These are phyloP conservation scores for Phialophora macrospora DNA, from an alignment of 2,329 filamentous ascomycete species.

Conservation along the genomic window DNA sequence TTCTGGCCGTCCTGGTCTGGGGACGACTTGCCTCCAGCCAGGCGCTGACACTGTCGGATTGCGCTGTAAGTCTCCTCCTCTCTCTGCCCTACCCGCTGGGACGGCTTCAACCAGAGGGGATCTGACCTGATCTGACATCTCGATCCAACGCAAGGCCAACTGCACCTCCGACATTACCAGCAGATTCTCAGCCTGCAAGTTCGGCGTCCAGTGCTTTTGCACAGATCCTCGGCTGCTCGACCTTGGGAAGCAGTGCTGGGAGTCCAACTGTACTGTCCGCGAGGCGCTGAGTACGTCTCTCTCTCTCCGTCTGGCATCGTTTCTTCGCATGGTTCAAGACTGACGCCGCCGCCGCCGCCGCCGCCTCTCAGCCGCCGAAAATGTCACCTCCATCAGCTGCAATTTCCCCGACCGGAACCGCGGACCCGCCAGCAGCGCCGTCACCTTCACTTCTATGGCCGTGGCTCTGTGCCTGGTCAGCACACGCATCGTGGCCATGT, in stretches of 20 bases:
- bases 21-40: not conserved
- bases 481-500: constrained; percentile 16
- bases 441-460: constrained; percentile 30
- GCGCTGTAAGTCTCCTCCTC: constrained; percentile 11
- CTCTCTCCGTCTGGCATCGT: too few species aligned
- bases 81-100: not conserved
- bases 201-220: constrained; percentile 28
- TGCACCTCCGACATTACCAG: constrained; percentile 18
- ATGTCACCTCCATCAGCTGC: constrained; percentile 26
- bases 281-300: constrained; percentile 24
- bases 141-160: constrained; percentile 4
- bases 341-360: constrained; percentile 4
- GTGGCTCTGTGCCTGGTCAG: constrained; percentile 22
- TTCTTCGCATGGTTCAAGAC: not conserved
- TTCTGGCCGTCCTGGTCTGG: not conserved
- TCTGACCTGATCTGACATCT: not conserved
- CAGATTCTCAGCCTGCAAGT: constrained; percentile 19
- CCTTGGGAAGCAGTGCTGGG: constrained; percentile 18
- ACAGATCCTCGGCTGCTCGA: constrained; percentile 15
- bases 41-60: constrained; percentile 16
- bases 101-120: not conserved
- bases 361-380: constrained; percentile 19
- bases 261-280: constrained; percentile 25
- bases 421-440: constrained; percentile 17
- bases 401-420: constrained; percentile 21